phyloP scores from a whole-genome alignment of 106 monocot species.

The Posidonia australis region DNA sequence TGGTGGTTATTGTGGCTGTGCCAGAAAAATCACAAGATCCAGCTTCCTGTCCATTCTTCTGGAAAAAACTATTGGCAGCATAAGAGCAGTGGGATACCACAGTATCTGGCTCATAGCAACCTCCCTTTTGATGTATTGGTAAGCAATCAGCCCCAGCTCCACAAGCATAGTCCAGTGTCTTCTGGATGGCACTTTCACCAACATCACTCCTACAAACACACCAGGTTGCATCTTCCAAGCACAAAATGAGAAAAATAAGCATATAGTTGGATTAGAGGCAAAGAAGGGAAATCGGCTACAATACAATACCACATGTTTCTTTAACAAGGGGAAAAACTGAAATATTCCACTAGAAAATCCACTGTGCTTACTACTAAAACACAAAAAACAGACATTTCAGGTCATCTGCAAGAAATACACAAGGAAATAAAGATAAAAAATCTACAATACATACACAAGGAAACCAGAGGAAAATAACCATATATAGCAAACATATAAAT shows the following conservation, averaged over 20 bases:
- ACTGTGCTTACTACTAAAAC: too few species aligned
- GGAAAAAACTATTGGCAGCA: slow-evolving; percentile 17
- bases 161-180: slow-evolving; percentile 23
- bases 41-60: slow-evolving; percentile 10
- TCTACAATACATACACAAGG: not conserved
- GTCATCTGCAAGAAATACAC: not conserved
- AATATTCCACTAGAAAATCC: too few species aligned
- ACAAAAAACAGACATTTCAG: not conserved
- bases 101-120: slow-evolving; percentile 16
- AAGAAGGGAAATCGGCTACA: too few species aligned
- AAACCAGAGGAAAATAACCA: not conserved
- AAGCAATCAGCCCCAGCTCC: slow-evolving; percentile 27
- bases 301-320: too few species aligned
- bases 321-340: too few species aligned
- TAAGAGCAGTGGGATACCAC: slow-evolving; percentile 15
- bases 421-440: not conserved
- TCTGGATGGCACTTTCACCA: slow-evolving; percentile 2
- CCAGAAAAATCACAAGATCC: slow-evolving; percentile 16
- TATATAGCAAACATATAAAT: not conserved
- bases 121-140: slow-evolving; percentile 10
- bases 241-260: not conserved
- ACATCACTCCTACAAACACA: slow-evolving; percentile 17
- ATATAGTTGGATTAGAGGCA: too few species aligned
- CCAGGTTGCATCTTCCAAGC: slow-evolving; percentile 15
- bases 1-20: slow-evolving; percentile 6